Evolutionary conservation across 495 filamentous ascomycete species (phyloP).

Genomic region (Echria macrotheca): DNA sequence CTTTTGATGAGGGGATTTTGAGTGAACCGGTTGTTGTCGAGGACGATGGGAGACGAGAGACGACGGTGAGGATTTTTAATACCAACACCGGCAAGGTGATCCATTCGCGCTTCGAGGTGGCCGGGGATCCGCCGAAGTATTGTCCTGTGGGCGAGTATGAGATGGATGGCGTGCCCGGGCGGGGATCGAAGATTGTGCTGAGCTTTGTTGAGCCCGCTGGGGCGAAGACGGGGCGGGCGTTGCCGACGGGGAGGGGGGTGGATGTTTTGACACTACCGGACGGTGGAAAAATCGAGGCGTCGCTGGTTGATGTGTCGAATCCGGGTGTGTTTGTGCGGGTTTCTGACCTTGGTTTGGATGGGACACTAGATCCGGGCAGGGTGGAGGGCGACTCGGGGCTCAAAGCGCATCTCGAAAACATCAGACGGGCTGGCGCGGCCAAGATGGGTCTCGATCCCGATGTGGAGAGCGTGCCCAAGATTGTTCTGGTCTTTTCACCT

Average conservation of each 20-base stretch:
- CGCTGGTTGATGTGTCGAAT: slow-evolving; percentile 56
- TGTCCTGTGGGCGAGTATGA: slow-evolving; percentile 48
- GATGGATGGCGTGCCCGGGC: slow-evolving; percentile 65
- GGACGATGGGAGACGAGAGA: slow-evolving; percentile 17
- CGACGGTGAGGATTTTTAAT: slow-evolving; percentile 38
- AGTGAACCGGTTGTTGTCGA: slow-evolving; percentile 10
- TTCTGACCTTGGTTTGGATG: slow-evolving; percentile 42
- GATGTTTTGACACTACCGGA: slow-evolving; percentile 49
- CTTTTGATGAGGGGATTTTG: slow-evolving; percentile 51
- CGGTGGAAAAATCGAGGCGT: slow-evolving; percentile 47
- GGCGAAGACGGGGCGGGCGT: slow-evolving; percentile 57
- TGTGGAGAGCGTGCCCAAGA: slow-evolving; percentile 60
- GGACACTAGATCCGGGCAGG: slow-evolving; percentile 43
- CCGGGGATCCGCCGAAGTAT: slow-evolving; percentile 40
- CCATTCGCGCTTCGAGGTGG: slow-evolving; percentile 42
- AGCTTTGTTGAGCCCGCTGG: slow-evolving; percentile 64
- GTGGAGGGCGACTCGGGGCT: slow-evolving; percentile 44
- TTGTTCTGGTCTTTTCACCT: slow-evolving; percentile 53
- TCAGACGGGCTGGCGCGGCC: slow-evolving; percentile 54
- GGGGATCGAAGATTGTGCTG: slow-evolving; percentile 50
- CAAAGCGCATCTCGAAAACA: slow-evolving; percentile 51
- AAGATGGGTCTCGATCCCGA: slow-evolving; percentile 58
- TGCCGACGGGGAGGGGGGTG: slow-evolving; percentile 57
- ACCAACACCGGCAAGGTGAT: slow-evolving; percentile 46
- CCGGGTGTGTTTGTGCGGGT: slow-evolving; percentile 61